A percentile compares a stretch with the other conserved stretches of the same genome.
Conservation (phyloP, 495 filamentous ascomycete genomes). For the Ascodesmis nigricans region DNA sequence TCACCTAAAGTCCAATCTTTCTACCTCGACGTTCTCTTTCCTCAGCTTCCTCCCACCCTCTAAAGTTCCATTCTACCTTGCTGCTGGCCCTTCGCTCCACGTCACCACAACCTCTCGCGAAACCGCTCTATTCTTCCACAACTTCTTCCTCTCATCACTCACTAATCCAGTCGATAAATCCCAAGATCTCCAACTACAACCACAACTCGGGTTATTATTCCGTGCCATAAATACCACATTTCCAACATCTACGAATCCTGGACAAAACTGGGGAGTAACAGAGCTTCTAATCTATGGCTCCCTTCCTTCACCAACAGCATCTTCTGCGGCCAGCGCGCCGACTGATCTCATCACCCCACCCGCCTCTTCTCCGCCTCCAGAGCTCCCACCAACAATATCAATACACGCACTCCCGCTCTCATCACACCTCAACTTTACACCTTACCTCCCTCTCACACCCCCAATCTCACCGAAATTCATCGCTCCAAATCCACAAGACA, state of each 20-base stretch:
- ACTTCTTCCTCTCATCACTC: conserved; percentile 13
- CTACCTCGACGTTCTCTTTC: conserved; percentile 13
- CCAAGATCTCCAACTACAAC: too few relatives aligned
- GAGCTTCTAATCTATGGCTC: conserved; percentile 19
- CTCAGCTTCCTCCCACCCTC: conserved; percentile 16
- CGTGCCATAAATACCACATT: too few relatives aligned
- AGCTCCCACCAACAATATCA: conserved; percentile 9
- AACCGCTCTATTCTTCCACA: conserved; percentile 16
- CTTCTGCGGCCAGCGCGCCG: background rate
- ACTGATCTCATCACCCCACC: conserved; percentile 14
- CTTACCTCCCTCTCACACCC: conserved; percentile 6
- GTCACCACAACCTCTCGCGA: conserved; percentile 15
- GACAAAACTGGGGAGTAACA: conserved; percentile 16
- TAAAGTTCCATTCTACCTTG: conserved; percentile 18
- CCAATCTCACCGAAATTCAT: conserved; percentile 8
- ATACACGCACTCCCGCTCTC: conserved; percentile 19
- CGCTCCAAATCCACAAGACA: conserved; percentile 18
- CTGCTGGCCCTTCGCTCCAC: conserved; percentile 18
- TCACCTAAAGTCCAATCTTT: conserved; percentile 13
- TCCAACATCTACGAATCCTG: background rate
- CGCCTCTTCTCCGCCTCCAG: conserved; percentile 4
- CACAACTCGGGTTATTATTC: too few relatives aligned
- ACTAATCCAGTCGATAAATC: too few relatives aligned
- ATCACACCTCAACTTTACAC: conserved; percentile 13
- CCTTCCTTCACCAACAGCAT: conserved; percentile 7